These are phyloP conservation scores for Penicillium janthinellum DNA, from an alignment of 2,329 filamentous ascomycete genomes.

Conservation along the genomic window DNA sequence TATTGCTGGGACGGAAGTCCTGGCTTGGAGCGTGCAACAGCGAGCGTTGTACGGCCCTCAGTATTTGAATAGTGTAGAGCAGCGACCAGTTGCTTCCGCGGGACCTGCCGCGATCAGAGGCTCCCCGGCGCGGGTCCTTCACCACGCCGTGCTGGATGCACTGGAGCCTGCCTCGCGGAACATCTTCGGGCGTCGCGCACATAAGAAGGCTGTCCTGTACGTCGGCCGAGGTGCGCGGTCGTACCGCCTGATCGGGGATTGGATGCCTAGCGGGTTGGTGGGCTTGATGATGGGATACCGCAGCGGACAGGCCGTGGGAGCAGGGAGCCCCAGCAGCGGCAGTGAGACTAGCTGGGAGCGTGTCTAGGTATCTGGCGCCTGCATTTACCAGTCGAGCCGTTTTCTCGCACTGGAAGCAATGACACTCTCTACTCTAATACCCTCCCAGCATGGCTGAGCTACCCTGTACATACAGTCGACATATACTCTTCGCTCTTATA, in stretches of 20 bases:
- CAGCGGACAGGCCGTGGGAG: conserved; percentile 23
- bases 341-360: conserved; percentile 43
- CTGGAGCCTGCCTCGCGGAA: conserved; percentile 58
- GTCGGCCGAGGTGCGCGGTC: conserved; percentile 82
- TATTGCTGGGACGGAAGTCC: conserved; percentile 53
- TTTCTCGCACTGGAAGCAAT: neutral
- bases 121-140: conserved; percentile 74
- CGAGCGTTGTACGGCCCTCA: conserved; percentile 51
- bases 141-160: conserved; percentile 88
- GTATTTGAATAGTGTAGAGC: conserved; percentile 48
- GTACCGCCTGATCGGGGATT: conserved; percentile 83
- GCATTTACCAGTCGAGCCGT: no score
- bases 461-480: conserved; percentile 16
- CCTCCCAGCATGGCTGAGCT: conserved; percentile 3
- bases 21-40: conserved; percentile 62
- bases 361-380: conserved; percentile 21
- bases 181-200: conserved; percentile 41
- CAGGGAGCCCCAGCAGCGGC: conserved; percentile 33
- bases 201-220: conserved; percentile 62
- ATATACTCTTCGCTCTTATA: conserved; percentile 22
- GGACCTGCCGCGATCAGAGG: conserved; percentile 55
- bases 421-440: conserved; percentile 5
- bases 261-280: conserved; percentile 76
- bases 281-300: conserved; percentile 90
- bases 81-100: conserved; percentile 40